phyloP scores from a whole-genome alignment of 805 yeast species.

The Yamadazyma kitorensis region DNA sequence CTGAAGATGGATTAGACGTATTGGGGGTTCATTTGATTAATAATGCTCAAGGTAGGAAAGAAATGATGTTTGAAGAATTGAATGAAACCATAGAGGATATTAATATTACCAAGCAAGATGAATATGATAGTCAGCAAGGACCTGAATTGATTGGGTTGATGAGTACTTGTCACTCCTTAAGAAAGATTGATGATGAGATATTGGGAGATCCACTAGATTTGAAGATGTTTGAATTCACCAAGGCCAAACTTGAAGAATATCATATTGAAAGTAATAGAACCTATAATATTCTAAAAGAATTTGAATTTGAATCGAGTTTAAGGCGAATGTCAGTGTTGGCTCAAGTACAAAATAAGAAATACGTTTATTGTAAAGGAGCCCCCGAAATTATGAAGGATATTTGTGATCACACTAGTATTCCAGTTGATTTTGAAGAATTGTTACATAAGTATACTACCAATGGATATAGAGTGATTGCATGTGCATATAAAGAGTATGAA shows the following conservation, averaged over 20 bases:
- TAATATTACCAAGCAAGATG: conserved; percentile 3
- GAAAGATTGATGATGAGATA: conserved; percentile 71
- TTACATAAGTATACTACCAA: conserved; percentile 85
- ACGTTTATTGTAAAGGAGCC: conserved; percentile 83
- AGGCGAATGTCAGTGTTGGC: conserved; percentile 90
- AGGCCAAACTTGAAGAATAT: conserved; percentile 74
- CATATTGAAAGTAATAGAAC: conserved; percentile 10
- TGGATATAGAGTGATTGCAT: conserved; percentile 94
- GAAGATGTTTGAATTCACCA: conserved; percentile 90
- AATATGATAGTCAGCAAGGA: conserved; percentile 28
- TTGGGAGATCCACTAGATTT: conserved; percentile 93
- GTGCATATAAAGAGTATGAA: conserved; percentile 82
- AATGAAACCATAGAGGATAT: conserved; percentile 7
- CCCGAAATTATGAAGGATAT: conserved; percentile 88
- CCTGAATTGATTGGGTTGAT: conserved; percentile 40
- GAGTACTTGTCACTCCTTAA: conserved; percentile 85
- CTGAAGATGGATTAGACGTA: conserved; percentile 95
- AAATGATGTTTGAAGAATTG: conserved; percentile 32
- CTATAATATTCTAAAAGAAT: conserved; percentile 44
- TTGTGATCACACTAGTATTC: conserved; percentile 70
- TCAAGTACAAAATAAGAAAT: conserved; percentile 25
- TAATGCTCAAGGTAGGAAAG: conserved; percentile 40
- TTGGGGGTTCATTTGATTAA: conserved; percentile 51
- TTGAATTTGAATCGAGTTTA: conserved; percentile 80
- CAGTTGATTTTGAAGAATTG: conserved; percentile 67